These are phyloP conservation scores for Saccharomyces hybrid DNA, from an alignment of 1,139 yeast species.

Conservation along the genomic window DNA sequence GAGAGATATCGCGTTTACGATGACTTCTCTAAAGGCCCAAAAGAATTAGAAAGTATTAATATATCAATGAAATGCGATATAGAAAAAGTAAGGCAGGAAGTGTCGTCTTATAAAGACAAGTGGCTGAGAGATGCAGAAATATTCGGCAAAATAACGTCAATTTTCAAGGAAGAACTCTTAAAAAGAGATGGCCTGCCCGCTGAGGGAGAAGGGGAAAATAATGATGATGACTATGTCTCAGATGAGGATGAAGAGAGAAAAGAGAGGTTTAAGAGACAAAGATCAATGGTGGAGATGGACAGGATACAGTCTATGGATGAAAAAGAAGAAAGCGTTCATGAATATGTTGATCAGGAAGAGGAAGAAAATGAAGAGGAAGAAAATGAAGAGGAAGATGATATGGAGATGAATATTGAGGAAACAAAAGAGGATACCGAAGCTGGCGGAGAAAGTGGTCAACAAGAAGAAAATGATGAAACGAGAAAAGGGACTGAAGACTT, in stretches of 20 bases:
- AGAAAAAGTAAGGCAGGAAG: constrained; percentile 18
- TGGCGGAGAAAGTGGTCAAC: background rate
- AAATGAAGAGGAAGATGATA: background rate
- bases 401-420: constrained; percentile 1
- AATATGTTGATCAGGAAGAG: background rate
- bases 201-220: constrained; percentile 3
- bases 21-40: constrained; percentile 24
- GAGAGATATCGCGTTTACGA: constrained; percentile 21
- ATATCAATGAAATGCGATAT: constrained; percentile 23
- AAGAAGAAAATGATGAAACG: background rate
- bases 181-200: background rate
- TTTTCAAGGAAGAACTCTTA: constrained; percentile 22
- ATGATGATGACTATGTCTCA: constrained; percentile 2
- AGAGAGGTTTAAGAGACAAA: background rate
- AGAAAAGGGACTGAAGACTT: background rate
- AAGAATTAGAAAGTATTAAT: constrained; percentile 23
- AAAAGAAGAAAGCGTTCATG: background rate
- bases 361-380: constrained; percentile 4
- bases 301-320: background rate
- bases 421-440: background rate
- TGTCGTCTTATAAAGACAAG: constrained; percentile 21
- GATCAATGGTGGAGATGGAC: background rate
- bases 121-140: constrained; percentile 30
- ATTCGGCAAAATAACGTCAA: constrained; percentile 21
- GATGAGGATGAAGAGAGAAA: constrained; percentile 1